Conservation (phyloP, 148 eudicot genomes). For the Vaccinium corymbosum region DNA sequence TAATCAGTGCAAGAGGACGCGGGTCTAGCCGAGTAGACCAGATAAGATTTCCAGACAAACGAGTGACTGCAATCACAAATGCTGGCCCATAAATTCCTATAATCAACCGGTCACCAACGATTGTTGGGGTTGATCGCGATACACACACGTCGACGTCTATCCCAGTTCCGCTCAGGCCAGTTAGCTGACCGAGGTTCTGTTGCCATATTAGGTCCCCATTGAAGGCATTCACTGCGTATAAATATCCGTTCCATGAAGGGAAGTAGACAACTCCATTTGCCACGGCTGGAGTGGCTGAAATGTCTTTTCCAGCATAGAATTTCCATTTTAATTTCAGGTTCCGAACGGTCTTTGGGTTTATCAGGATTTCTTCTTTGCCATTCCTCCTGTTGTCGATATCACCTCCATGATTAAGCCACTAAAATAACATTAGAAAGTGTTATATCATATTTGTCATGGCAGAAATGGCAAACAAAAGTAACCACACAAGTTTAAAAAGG, state of each 20-base stretch:
- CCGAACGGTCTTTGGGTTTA: constrained; percentile 27
- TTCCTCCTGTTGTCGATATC: constrained; percentile 46
- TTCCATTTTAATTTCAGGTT: constrained; percentile 39
- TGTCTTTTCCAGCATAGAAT: constrained; percentile 49
- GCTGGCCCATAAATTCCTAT: constrained; percentile 50
- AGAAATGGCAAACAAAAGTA: neutral
- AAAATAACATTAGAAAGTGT: neutral
- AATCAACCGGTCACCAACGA: constrained; percentile 38
- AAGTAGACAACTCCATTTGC: constrained; percentile 48
- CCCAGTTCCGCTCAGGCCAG: constrained; percentile 39
- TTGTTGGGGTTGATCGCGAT: constrained; percentile 46
- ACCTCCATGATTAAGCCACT: constrained; percentile 62
- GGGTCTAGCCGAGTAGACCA: constrained; percentile 44
- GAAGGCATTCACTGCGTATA: constrained; percentile 48
- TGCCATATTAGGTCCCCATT: constrained; percentile 53
- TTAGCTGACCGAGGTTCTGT: constrained; percentile 34
- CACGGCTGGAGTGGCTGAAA: constrained; percentile 62
- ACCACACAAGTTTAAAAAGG: neutral
- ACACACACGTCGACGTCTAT: constrained; percentile 31
- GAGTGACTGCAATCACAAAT: constrained; percentile 34
- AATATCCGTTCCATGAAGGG: constrained; percentile 63
- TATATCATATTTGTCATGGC: neutral
- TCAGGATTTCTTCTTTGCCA: constrained; percentile 27
- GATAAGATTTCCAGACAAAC: constrained; percentile 39
- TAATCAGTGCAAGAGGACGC: constrained; percentile 36